Base-by-base conservation (phyloP, 495 filamentous ascomycete genomes). In the Chlorociboria aeruginascens region DNA sequence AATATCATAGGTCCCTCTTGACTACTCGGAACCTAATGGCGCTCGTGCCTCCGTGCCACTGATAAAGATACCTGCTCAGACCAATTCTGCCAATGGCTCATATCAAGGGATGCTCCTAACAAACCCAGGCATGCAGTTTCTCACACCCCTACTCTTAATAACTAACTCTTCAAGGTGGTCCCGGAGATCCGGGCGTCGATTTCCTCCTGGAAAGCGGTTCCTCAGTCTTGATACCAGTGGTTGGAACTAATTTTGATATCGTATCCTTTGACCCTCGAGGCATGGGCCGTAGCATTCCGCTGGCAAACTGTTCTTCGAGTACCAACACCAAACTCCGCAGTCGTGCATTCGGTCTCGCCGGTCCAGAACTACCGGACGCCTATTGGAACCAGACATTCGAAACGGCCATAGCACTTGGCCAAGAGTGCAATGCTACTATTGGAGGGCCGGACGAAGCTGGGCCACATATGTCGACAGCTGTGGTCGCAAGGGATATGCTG, bases 221-320 rank as follows among this genome's bases (percentile, higher is more conserved):
- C 20, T 11, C 12, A 37, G 2, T 14, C 10, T 31, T 7, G 7
- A 7, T 14, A 13, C 1, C 6, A 17, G 16, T 48, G 2, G 36
- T 50, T 13, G 43, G 46, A 20, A 46, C 62, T 12, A 56, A 63
- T 46, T 70, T 63, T 39, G 70, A 76, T 44, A 62, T 77, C 31
- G 58, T 77, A n/a, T 65, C 70, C 12, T 77, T 70, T 58, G 76
- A 79, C 45, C 75, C 74, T 6, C 65, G 76, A 8, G 74, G 74
- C 8, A 64, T 77, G 32, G 73, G 74, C 42, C 60, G 61, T 6
- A 72, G 72, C 4, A 65, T 62, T 1, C 76, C 76, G 0, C 45
- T 41, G 3, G 48, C 49, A 14, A 43, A 48, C 16, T 56, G 53
- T 33, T 32, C 32, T 8, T 33, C 38, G 32, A 10, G 10, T 11